Evolutionary conservation across 305 asterid genomes (phyloP).

Genomic region (Stenogyne calaminthoides): DNA sequence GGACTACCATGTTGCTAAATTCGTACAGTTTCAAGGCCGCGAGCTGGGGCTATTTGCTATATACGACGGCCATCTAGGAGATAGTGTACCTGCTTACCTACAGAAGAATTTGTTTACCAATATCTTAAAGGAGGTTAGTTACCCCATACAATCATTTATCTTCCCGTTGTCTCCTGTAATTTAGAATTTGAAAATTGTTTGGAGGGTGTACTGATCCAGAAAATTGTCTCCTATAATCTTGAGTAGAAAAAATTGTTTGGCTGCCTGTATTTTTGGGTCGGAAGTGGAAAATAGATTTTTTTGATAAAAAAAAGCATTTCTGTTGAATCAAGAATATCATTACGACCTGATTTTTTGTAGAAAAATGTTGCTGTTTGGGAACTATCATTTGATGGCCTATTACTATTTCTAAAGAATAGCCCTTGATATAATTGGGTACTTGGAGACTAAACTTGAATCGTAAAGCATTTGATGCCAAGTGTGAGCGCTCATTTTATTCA

Average conservation of each 20-base stretch:
- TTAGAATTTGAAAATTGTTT: not conserved
- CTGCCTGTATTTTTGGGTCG: not conserved
- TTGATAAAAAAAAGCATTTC: not conserved
- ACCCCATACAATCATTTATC: slow-evolving; percentile 8
- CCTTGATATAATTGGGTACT: not conserved
- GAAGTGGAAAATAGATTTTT: not conserved
- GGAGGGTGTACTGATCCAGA: not conserved
- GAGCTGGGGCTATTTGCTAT: slow-evolving; percentile 94
- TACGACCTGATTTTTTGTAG: not conserved
- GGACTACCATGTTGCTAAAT: slow-evolving; percentile 93
- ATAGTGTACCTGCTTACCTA: slow-evolving; percentile 79
- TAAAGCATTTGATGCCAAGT: not conserved
- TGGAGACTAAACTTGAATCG: not conserved
- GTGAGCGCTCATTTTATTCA: not conserved
- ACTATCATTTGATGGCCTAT: not conserved
- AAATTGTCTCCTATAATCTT: not conserved
- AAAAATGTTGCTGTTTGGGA: not conserved
- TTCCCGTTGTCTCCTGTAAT: not conserved
- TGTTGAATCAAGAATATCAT: not conserved
- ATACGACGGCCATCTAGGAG: slow-evolving; percentile 90
- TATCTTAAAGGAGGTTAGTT: slow-evolving; percentile 78
- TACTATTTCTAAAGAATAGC: not conserved
- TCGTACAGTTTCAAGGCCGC: slow-evolving; percentile 55
- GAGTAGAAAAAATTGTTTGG: not conserved
- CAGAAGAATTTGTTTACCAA: slow-evolving; percentile 83